Percentiles rank a stretch among this genome's conserved stretches.
Evolutionary conservation across 495 filamentous ascomycete species (phyloP).

Genomic region (Annulohypoxylon moriforme): DNA sequence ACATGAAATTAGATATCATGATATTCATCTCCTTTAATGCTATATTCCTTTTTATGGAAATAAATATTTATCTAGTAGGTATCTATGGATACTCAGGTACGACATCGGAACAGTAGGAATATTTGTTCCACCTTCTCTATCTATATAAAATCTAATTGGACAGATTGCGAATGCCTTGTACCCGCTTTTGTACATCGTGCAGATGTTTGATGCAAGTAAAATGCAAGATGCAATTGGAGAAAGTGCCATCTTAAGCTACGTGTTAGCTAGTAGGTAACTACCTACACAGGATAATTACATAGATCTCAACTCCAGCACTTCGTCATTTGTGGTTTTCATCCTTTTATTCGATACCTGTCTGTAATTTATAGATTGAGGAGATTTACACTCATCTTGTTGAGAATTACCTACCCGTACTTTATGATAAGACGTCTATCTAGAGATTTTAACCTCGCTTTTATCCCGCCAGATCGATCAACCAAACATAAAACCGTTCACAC

Average conservation of each 20-base stretch:
- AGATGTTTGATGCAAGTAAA: slow-evolving; percentile 3
- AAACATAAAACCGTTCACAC: background rate
- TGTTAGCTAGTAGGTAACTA: slow-evolving; percentile 17
- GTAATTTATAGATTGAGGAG: background rate
- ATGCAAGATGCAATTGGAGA: slow-evolving; percentile 17
- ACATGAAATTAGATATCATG: too few species aligned
- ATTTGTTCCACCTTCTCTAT: background rate
- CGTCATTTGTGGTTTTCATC: background rate
- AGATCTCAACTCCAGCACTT: background rate
- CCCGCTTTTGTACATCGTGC: slow-evolving; percentile 2
- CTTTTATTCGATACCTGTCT: background rate
- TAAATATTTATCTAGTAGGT: background rate
- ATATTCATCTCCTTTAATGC: too few species aligned
- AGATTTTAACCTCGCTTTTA: background rate
- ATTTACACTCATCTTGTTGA: background rate
- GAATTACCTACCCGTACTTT: background rate
- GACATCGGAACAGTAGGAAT: background rate
- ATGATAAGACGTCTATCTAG: background rate
- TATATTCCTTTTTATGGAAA: too few species aligned
- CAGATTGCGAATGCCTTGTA: background rate
- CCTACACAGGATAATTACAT: slow-evolving; percentile 1
- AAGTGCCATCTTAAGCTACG: slow-evolving; percentile 18
- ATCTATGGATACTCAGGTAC: background rate
- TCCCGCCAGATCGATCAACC: background rate
- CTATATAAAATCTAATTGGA: background rate